Evolutionary conservation across 441 rosid genomes (phyloP).

Genomic region (Brassica hybrid): DNA sequence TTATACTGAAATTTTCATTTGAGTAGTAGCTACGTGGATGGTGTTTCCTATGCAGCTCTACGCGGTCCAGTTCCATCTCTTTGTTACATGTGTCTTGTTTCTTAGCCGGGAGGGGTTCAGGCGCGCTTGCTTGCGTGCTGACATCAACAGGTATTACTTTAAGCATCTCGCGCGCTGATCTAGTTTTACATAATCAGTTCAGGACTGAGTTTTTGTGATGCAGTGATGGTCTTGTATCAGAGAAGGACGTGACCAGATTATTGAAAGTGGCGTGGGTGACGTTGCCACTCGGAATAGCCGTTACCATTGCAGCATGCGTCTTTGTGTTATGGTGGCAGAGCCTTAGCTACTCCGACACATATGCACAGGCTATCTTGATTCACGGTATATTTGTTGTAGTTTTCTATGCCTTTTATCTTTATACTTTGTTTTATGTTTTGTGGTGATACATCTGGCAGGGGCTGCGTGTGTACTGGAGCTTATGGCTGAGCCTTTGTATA

Average conservation of each 20-base stretch:
- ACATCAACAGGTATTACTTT: conserved; percentile 56
- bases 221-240: conserved; percentile 57
- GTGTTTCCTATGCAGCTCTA: conserved; percentile 57
- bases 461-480: conserved; percentile 87
- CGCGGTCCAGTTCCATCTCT: conserved; percentile 91
- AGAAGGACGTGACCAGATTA: conserved; percentile 52
- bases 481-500: conserved; percentile 87
- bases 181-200: background rate
- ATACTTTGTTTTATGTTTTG: too few species aligned
- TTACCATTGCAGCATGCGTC: conserved; percentile 60
- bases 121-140: conserved; percentile 92
- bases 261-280: conserved; percentile 89
- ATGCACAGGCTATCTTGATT: conserved; percentile 80
- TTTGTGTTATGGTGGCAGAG: conserved; percentile 92
- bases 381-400: conserved; percentile 57
- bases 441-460: conserved; percentile 50
- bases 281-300: conserved; percentile 71
- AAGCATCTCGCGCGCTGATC: background rate
- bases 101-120: conserved; percentile 97
- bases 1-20: background rate
- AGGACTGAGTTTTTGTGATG: conserved; percentile 26
- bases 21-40: too few species aligned
- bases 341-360: conserved; percentile 61
- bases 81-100: conserved; percentile 86
- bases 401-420: background rate